A percentile compares a stretch with the other conserved stretches of the same genome.
Evolutionary conservation across 305 asterid genomes (phyloP).

Genomic region (Fraxinus nigra): DNA sequence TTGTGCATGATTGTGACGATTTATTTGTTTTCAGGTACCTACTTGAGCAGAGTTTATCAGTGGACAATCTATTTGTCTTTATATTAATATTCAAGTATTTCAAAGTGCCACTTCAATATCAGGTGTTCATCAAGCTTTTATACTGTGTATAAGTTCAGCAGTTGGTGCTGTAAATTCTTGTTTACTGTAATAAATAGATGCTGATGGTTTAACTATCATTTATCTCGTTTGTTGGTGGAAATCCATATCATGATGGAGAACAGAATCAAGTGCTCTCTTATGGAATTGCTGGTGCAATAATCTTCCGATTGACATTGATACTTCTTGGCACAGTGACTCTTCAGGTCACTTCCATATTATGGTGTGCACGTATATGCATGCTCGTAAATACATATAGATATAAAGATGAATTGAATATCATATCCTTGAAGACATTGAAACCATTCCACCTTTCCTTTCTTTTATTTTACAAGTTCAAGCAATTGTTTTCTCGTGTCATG

Average conservation of each 20-base stretch:
- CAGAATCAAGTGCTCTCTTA: slow-evolving; percentile 88
- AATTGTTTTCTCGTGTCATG: slow-evolving; percentile 26
- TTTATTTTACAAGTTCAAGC: slow-evolving; percentile 1
- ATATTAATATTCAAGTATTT: slow-evolving; percentile 90
- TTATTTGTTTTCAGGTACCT: slow-evolving; percentile 58
- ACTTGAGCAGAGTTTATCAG: slow-evolving; percentile 94
- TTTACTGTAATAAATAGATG: slow-evolving; percentile 9
- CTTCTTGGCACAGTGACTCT: slow-evolving; percentile 94
- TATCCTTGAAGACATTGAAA: not conserved
- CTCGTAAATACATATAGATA: slow-evolving; percentile 4
- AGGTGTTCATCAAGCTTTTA: slow-evolving; percentile 46
- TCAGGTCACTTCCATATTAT: slow-evolving; percentile 56
- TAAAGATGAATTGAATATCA: slow-evolving; percentile 3
- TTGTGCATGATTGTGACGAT: slow-evolving; percentile 9
- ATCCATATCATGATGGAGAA: slow-evolving; percentile 23
- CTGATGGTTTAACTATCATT: slow-evolving; percentile 16
- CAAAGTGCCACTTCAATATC: slow-evolving; percentile 79
- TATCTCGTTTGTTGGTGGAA: slow-evolving; percentile 8
- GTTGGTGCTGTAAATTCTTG: slow-evolving; percentile 12
- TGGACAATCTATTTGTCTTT: slow-evolving; percentile 94
- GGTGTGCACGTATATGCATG: slow-evolving; percentile 13
- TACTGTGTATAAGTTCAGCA: slow-evolving; percentile 16
- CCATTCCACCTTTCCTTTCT: slow-evolving; percentile 15
- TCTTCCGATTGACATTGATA: slow-evolving; percentile 76
- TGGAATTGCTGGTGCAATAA: slow-evolving; percentile 93